phyloP scores from a whole-genome alignment of 2,329 filamentous ascomycete genomes.

The Xylariaceae sp. region DNA sequence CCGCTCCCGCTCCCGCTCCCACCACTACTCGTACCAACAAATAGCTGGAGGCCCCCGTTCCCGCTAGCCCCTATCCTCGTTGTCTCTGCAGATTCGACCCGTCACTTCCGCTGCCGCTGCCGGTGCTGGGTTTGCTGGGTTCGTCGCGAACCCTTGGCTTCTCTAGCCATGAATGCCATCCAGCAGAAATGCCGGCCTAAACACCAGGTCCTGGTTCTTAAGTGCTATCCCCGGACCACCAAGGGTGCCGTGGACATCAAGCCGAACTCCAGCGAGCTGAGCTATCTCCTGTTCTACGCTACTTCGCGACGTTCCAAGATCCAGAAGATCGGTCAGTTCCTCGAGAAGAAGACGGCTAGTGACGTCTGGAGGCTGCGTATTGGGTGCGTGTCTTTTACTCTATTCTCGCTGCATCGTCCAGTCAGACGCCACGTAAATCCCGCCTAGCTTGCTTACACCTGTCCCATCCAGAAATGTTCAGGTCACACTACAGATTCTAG shows the following conservation, averaged over 20 bases:
- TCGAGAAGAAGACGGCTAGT: slow-evolving; percentile 87
- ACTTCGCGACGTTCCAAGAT: slow-evolving; percentile 92
- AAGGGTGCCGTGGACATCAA: slow-evolving; percentile 91
- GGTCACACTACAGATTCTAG: slow-evolving; percentile 88
- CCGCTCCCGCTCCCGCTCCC: background rate
- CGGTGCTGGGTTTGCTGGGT: slow-evolving; percentile 2
- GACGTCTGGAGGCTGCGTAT: slow-evolving; percentile 87
- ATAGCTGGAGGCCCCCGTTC: background rate
- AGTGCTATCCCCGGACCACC: slow-evolving; percentile 90
- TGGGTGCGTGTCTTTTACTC: slow-evolving; percentile 54
- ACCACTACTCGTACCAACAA: background rate
- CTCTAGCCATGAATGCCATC: slow-evolving; percentile 54
- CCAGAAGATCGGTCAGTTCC: slow-evolving; percentile 88
- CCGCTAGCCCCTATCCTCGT: slow-evolving; percentile 2
- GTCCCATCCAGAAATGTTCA: slow-evolving; percentile 67
- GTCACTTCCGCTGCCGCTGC: slow-evolving; percentile 3
- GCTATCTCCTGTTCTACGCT: slow-evolving; percentile 94
- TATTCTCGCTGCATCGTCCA: background rate
- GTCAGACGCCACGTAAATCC: background rate
- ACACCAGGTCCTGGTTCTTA: slow-evolving; percentile 92
- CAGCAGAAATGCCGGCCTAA: slow-evolving; percentile 76
- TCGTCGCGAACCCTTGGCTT: slow-evolving; percentile 16
- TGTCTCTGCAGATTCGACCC: slow-evolving; percentile 6
- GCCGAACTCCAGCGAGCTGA: slow-evolving; percentile 93
- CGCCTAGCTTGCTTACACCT: slow-evolving; percentile 6